A percentile compares a stretch with the other conserved stretches of the same genome.
Conservation (phyloP, 2,329 filamentous ascomycete species). For the Pseudogymnoascus sp. region DNA sequence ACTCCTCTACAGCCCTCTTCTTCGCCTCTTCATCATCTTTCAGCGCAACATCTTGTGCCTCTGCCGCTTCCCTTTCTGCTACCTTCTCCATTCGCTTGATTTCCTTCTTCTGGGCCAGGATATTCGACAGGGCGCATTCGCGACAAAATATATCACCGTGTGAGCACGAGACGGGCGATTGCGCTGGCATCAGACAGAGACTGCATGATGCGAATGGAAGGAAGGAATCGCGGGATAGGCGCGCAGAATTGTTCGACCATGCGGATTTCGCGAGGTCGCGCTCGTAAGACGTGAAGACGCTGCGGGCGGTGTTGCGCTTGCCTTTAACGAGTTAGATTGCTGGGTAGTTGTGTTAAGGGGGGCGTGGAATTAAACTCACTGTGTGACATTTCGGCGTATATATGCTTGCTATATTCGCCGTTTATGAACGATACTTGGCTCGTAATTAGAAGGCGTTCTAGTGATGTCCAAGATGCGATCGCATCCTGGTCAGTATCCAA, state of each 20-base stretch:
- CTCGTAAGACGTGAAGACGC: conserved; percentile 92
- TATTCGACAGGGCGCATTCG: conserved; percentile 84
- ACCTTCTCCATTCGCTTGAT: conserved; percentile 72
- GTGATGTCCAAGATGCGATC: neutral
- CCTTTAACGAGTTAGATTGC: conserved; percentile 33
- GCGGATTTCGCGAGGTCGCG: conserved; percentile 70
- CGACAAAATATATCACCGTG: conserved; percentile 89
- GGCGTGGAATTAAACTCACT: conserved; percentile 33
- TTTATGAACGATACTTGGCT: neutral
- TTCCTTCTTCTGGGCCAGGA: conserved; percentile 86
- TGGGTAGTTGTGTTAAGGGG: neutral
- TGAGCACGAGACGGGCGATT: conserved; percentile 74
- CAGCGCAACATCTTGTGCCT: conserved; percentile 52
- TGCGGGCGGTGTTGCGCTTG: conserved; percentile 84
- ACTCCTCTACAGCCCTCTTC: conserved; percentile 66
- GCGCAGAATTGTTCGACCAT: conserved; percentile 78
- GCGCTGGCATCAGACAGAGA: conserved; percentile 74
- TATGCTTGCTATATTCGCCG: neutral
- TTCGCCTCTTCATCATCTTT: conserved; percentile 62
- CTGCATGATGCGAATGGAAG: conserved; percentile 84
- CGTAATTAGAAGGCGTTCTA: neutral
- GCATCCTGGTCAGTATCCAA: neutral
- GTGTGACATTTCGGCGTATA: conserved; percentile 37
- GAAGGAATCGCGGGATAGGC: conserved; percentile 82
- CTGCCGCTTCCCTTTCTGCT: conserved; percentile 52